Base-by-base conservation (phyloP, 345 rosid species). In the Raphanus sativus region DNA sequence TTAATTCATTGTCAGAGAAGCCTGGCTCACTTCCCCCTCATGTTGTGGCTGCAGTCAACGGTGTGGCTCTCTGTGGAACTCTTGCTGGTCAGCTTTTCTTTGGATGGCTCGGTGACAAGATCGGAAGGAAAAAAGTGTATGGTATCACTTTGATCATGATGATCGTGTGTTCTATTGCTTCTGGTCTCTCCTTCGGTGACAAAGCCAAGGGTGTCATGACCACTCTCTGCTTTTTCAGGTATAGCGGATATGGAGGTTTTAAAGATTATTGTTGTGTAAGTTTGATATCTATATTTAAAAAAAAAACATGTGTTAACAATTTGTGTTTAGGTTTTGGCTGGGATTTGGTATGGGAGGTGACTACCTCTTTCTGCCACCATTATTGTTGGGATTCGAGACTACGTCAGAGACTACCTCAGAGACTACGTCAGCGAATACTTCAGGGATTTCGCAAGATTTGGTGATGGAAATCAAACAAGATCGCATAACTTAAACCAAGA, bases 21-120 rank as follows among this genome's bases (percentile, higher is more conserved):
- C 59, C 59, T 52, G 59, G 59, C 59, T 52, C 59, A 52, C 59
- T 16, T 52, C 25, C 59, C 58, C 59, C 59, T 52, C 59, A 52
- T 52, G 59, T 52, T 15, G 59, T 25, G 59, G 59, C 59, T 52
- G 59, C 59, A 10, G 59, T 52, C 59, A 52, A 52, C 59, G 59
- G 59, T 52, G 25, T 52, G 59, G 59, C 59, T 16, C 59, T 52
- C 25, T 52, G 58, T 52, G 58, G 58, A 8, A 52, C 58, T 8
- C 58, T 52, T 52, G 59, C 59, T 52, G 59, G 59, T n/a, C 59
- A 52, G 59, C 59, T 52, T 2, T 52, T 52, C 25, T 52, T 52
- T 15, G 56, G 56, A 52, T 52, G 59, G 59, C 59, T 52, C 9
- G 59, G 59, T 52, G 59, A 52, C 59, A 52, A 52, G 1, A 25